Evolutionary conservation across 768 basidiomycete genomes (phyloP), one percentile per base, ranked within the genome.

Genomic region (Crepidotus variabilis): DNA sequence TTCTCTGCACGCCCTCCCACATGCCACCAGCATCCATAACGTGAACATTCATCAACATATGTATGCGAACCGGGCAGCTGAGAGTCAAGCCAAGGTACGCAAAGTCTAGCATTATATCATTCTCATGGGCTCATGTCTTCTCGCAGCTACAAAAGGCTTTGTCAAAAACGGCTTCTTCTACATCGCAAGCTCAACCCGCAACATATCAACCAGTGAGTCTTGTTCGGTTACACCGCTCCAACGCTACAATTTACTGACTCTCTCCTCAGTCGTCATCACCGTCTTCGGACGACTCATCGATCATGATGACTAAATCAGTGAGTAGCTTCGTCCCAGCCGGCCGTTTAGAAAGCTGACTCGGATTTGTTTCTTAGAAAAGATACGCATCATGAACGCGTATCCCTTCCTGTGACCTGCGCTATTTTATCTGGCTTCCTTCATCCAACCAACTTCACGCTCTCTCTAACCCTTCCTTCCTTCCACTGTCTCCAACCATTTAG

Each of bases 1-100:
- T 36, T 80, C 85, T 2, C 80, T 92, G 52, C 82, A 86, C 51
- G 75, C 83, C 0, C 78, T 91, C 36, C 87, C 89, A 0, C 81
- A 86, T 61, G 89, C 89, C 8, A 88, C 83, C 63, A 87, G 80
- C 71, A 76, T 92, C 51, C 79, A 82, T 61, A 78, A 77, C 62
- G 78, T 92, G 24, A 73, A 82, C 0, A 73, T 92, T 1, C 88
- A 91, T 70, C 83, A 82, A 1, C 80, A 75, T 64, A 84, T 87
- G 85, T 87, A 86, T 65, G 82, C 84, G 1, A 80, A 82, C 56
- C 80, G 82, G 34, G 82, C 83, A 33, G 82, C 84, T 4, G 83
- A 88, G 69, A 88, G 88, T 63, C 84, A 90, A 71, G 87, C 86
- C 39, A 88, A 90, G 81, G 88, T 88, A 43, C 55, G 72, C 65